Evolutionary conservation across 305 asterid genomes (phyloP).

Genomic region (Solanum hybrid): DNA sequence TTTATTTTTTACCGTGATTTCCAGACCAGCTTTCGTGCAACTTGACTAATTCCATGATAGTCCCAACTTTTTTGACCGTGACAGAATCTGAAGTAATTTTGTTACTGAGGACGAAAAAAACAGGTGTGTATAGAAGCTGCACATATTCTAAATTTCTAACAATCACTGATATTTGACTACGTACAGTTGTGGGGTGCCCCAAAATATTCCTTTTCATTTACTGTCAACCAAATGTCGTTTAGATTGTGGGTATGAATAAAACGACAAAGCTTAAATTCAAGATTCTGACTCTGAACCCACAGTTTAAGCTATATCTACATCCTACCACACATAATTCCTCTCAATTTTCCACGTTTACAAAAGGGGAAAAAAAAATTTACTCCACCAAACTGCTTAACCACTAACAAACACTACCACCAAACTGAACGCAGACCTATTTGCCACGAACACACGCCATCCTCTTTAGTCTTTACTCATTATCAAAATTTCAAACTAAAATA

Average conservation of each 20-base stretch:
- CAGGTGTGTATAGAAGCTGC: neutral
- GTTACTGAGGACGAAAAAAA: neutral
- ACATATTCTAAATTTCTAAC: neutral
- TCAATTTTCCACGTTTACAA: neutral
- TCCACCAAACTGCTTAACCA: conserved; percentile 25
- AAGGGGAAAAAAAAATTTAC: neutral
- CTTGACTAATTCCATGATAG: neutral
- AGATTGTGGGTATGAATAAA: conserved; percentile 14
- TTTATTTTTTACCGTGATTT: no score
- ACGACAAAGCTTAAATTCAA: conserved; percentile 30
- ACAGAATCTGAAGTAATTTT: neutral
- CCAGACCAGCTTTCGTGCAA: no score
- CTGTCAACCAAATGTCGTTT: conserved; percentile 40
- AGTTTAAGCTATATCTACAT: conserved; percentile 7
- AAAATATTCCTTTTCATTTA: conserved; percentile 29
- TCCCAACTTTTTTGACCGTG: conserved; percentile 15
- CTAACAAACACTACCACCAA: conserved; percentile 45
- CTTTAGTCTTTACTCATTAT: neutral
- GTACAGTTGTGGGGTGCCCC: conserved; percentile 32
- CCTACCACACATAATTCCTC: conserved; percentile 20
- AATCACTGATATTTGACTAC: neutral
- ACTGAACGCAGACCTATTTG: conserved; percentile 35
- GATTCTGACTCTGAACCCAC: conserved; percentile 12
- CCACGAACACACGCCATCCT: conserved; percentile 63
- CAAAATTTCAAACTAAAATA: neutral